A percentile compares a stretch with the other conserved stretches of the same genome.
Conservation (phyloP, 2,329 filamentous ascomycete genomes). For the Neofusicoccum sp. region DNA sequence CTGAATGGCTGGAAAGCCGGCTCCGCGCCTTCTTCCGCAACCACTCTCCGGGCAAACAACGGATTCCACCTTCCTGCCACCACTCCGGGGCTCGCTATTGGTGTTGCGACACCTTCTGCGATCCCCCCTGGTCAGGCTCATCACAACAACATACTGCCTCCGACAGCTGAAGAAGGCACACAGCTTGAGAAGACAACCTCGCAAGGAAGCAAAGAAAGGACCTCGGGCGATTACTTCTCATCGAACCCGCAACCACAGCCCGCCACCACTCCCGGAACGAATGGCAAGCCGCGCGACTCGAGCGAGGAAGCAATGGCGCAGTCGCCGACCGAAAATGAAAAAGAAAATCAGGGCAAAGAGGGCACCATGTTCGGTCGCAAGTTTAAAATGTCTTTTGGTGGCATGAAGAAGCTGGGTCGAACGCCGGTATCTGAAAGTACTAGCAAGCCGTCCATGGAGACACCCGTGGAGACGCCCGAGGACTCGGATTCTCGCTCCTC, state of each 20-base stretch:
- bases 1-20: conserved; percentile 51
- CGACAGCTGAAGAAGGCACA: conserved; percentile 46
- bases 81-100: conserved; percentile 79
- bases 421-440: conserved; percentile 59
- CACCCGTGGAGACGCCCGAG: conserved; percentile 66
- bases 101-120: conserved; percentile 67
- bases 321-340: conserved; percentile 47
- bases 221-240: conserved; percentile 81
- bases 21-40: conserved; percentile 51
- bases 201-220: conserved; percentile 56
- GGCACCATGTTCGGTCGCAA: conserved; percentile 79
- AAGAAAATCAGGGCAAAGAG: conserved; percentile 47
- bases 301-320: conserved; percentile 31
- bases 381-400: conserved; percentile 72
- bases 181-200: conserved; percentile 59
- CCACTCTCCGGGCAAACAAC: conserved; percentile 59
- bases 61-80: conserved; percentile 62
- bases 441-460: conserved; percentile 3
- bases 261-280: conserved; percentile 28
- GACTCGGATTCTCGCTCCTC: conserved; percentile 62
- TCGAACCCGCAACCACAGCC: conserved; percentile 56
- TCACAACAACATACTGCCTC: conserved; percentile 38
- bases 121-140: conserved; percentile 35
- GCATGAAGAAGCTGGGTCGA: conserved; percentile 80
- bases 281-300: conserved; percentile 26